These are phyloP conservation scores for Paramarasmius palmivorus DNA, from an alignment of 1,284 basidiomycete species.

Conservation along the genomic window DNA sequence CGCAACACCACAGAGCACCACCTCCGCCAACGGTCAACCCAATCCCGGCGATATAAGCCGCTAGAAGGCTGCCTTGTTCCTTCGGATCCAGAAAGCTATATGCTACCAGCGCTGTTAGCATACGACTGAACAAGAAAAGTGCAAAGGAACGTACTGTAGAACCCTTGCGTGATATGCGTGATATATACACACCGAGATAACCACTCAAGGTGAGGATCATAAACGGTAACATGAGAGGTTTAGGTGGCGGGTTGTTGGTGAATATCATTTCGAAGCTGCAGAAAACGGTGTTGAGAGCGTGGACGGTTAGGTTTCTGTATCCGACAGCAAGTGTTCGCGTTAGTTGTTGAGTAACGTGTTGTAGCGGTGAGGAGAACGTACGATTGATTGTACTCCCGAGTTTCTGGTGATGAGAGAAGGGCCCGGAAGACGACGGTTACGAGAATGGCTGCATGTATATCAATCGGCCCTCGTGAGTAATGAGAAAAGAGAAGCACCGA, in stretches of 20 bases:
- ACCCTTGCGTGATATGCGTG: slow-evolving; percentile 54
- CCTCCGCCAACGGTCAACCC: slow-evolving; percentile 26
- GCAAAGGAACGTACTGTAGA: slow-evolving; percentile 53
- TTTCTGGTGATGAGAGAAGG: slow-evolving; percentile 44
- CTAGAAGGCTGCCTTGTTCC: slow-evolving; percentile 22
- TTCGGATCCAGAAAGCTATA: slow-evolving; percentile 38
- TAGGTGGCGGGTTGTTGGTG: slow-evolving; percentile 50
- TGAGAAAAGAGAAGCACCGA: background rate
- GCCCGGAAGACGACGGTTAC: slow-evolving; percentile 69
- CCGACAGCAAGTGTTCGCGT: slow-evolving; percentile 31
- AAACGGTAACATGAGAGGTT: slow-evolving; percentile 53
- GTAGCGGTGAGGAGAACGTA: no score
- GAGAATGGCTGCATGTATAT: slow-evolving; percentile 68
- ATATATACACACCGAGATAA: slow-evolving; percentile 73
- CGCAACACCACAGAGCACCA: background rate
- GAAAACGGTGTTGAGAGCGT: slow-evolving; percentile 61
- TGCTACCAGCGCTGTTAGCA: slow-evolving; percentile 19
- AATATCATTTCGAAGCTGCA: slow-evolving; percentile 60
- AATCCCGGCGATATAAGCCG: slow-evolving; percentile 51
- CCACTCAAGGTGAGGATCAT: slow-evolving; percentile 50
- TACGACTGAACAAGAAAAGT: background rate
- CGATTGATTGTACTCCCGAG: slow-evolving; percentile 38
- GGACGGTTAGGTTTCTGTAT: slow-evolving; percentile 62
- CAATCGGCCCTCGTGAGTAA: no score
- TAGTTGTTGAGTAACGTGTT: background rate